phyloP scores from a whole-genome alignment of 106 monocot species.

The Allium cepa region DNA sequence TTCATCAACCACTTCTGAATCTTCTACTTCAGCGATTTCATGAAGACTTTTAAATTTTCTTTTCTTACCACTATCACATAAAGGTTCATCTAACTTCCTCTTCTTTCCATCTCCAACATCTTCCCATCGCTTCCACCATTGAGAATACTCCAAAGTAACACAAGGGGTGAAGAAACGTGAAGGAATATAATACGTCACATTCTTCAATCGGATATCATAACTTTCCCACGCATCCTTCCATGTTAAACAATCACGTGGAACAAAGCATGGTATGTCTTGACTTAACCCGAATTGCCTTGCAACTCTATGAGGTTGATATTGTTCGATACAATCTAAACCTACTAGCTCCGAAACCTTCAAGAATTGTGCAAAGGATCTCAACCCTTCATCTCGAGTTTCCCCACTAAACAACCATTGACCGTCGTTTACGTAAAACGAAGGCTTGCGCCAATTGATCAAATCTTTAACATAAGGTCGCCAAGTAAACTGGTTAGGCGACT shows the following conservation, averaged over 20 bases:
- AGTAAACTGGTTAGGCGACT: slow-evolving; percentile 25
- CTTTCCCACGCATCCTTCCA: slow-evolving; percentile 46
- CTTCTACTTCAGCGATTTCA: neutral
- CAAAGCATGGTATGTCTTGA: slow-evolving; percentile 48
- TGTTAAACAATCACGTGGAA: slow-evolving; percentile 17
- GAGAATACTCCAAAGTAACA: slow-evolving; percentile 24
- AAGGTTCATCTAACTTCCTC: neutral
- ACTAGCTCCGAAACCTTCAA: slow-evolving; percentile 19
- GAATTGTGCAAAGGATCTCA: slow-evolving; percentile 25
- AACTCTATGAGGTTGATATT: slow-evolving; percentile 24
- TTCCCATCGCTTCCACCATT: slow-evolving; percentile 21
- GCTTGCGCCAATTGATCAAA: slow-evolving; percentile 18
- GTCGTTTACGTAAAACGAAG: slow-evolving; percentile 20
- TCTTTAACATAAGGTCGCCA: slow-evolving; percentile 47
- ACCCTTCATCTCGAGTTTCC: slow-evolving; percentile 19
- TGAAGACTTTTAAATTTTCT: neutral
- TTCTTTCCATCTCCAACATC: neutral
- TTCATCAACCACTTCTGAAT: too few relatives aligned
- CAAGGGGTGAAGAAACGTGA: slow-evolving; percentile 29
- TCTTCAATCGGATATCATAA: slow-evolving; percentile 23
- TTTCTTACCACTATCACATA: too few relatives aligned
- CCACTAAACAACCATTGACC: slow-evolving; percentile 24
- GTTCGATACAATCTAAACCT: slow-evolving; percentile 42
- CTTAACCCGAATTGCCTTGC: slow-evolving; percentile 75
- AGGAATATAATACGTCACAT: slow-evolving; percentile 34